Evolutionary conservation across 768 basidiomycete species (phyloP).

Genomic region (Tricholoma flavovirens): DNA sequence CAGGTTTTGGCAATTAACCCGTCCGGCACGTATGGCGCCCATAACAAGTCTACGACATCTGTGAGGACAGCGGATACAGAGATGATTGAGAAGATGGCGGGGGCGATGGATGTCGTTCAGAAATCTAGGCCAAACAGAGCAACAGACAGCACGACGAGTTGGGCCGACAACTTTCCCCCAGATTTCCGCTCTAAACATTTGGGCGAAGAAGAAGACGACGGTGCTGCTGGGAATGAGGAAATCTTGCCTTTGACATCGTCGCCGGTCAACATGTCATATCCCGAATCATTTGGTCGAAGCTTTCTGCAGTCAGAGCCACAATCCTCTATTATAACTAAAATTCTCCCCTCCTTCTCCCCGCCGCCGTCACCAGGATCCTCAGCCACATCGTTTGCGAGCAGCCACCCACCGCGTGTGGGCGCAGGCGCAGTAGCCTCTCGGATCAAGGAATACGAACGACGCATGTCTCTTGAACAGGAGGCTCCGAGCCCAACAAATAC

Average conservation of each 20-base stretch:
- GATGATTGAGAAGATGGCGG: constrained; percentile 59
- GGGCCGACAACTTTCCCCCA: constrained; percentile 25
- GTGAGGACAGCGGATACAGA: constrained; percentile 64
- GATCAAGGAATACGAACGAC: constrained; percentile 54
- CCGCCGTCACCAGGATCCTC: neutral
- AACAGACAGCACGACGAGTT: constrained; percentile 17
- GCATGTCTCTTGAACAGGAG: constrained; percentile 44
- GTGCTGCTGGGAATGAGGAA: constrained; percentile 11
- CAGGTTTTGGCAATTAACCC: constrained; percentile 3
- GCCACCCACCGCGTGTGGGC: constrained; percentile 14
- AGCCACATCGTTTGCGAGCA: constrained; percentile 10
- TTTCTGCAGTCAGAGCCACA: neutral
- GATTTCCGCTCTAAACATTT: constrained; percentile 14
- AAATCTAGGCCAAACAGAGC: constrained; percentile 26
- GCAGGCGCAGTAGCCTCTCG: constrained; percentile 40
- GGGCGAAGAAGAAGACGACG: constrained; percentile 4
- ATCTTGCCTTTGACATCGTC: constrained; percentile 21
- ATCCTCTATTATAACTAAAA: neutral
- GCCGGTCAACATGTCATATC: constrained; percentile 25
- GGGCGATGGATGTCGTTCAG: constrained; percentile 67
- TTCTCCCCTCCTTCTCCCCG: neutral
- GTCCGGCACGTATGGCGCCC: constrained; percentile 27
- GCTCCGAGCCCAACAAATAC: constrained; percentile 32
- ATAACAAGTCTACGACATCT: constrained; percentile 51
- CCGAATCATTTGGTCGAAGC: constrained; percentile 2